A percentile compares a stretch with the other conserved stretches of the same genome.
These are phyloP conservation scores for Salvia splendens DNA, from an alignment of 257 asterid genomes.

Conservation along the genomic window DNA sequence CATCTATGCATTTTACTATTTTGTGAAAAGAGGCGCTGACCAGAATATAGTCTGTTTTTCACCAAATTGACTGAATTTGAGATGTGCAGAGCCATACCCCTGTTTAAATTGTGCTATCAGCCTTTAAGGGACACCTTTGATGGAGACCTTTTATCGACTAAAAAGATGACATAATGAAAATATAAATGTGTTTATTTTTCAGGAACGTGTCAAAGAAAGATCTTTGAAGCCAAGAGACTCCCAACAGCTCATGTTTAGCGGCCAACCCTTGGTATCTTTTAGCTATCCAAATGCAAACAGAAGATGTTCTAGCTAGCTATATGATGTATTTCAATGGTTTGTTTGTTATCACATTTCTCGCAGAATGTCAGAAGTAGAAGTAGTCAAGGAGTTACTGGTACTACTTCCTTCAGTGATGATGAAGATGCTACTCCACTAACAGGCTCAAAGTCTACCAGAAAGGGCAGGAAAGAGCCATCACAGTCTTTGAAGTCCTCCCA, in stretches of 20 bases:
- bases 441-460: constrained; percentile 57
- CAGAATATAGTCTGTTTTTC: constrained; percentile 17
- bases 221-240: constrained; percentile 53
- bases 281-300: constrained; percentile 18
- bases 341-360: constrained; percentile 23
- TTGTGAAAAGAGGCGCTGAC: neutral
- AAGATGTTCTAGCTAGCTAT: constrained; percentile 24
- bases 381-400: constrained; percentile 52
- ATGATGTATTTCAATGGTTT: constrained; percentile 19
- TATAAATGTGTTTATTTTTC: constrained; percentile 35
- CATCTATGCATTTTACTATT: neutral
- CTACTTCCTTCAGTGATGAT: constrained; percentile 83
- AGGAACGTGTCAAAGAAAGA: constrained; percentile 89
- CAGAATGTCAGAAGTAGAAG: constrained; percentile 53
- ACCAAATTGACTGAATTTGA: constrained; percentile 15
- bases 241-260: constrained; percentile 56
- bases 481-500: constrained; percentile 62
- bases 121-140: constrained; percentile 20
- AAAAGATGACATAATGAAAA: constrained; percentile 15
- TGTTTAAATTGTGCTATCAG: constrained; percentile 12
- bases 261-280: constrained; percentile 53
- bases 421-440: constrained; percentile 60
- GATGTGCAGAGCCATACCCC: constrained; percentile 8
- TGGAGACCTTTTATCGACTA: constrained; percentile 2
- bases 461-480: constrained; percentile 62